These are phyloP conservation scores for Bifiguratus adelaidae DNA, from an alignment of 192 early-diverging fungal species.

Conservation along the genomic window DNA sequence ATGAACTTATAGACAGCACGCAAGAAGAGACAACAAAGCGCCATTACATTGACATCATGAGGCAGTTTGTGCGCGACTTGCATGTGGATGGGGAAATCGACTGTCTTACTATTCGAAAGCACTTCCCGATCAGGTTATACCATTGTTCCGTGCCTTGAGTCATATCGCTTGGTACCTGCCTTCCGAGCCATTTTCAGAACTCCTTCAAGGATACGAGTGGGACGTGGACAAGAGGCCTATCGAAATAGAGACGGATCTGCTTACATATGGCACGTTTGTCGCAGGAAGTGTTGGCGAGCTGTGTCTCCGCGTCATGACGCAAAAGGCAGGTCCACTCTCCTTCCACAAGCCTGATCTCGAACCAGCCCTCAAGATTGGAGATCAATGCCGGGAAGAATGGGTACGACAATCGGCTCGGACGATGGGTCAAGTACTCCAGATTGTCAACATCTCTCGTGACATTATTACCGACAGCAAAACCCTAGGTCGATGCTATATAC, in stretches of 20 bases:
- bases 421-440: constrained; percentile 28
- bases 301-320: constrained; percentile 19
- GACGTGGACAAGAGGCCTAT: constrained; percentile 12
- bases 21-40: constrained; percentile 6
- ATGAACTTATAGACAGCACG: constrained; percentile 19
- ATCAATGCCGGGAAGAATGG: constrained; percentile 6
- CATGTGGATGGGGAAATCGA: constrained; percentile 5
- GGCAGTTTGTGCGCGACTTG: constrained; percentile 10
- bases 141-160: constrained; percentile 9
- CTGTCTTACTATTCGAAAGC: constrained; percentile 5
- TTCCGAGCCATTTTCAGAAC: constrained; percentile 12
- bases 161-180: constrained; percentile 11
- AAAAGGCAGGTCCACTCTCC: constrained; percentile 10
- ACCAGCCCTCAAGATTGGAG: constrained; percentile 11
- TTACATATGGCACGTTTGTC: constrained; percentile 15
- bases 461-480: constrained; percentile 28
- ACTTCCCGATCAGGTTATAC: constrained; percentile 2
- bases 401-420: constrained; percentile 12
- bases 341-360: no score
- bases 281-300: constrained; percentile 27
- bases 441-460: constrained; percentile 41
- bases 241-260: constrained; percentile 9
- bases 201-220: constrained; percentile 20
- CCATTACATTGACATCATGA: constrained; percentile 2
- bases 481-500: constrained; percentile 32